Percentiles rank a stretch among this genome's conserved stretches.
Evolutionary conservation across 495 filamentous ascomycete genomes (phyloP).

Genomic region (Hyaloscypha bicolor): DNA sequence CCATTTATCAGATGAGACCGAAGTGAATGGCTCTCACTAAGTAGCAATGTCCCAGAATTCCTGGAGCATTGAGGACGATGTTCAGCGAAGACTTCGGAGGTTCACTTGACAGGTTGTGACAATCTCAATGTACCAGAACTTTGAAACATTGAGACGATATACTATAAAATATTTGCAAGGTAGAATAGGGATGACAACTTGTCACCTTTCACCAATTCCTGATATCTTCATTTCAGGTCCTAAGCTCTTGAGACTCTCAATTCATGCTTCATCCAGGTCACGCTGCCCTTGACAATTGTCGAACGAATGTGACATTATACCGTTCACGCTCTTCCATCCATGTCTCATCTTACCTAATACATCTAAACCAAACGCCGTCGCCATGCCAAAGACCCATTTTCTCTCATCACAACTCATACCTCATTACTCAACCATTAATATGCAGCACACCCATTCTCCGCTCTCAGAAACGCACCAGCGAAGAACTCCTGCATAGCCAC

Average conservation of each 20-base stretch:
- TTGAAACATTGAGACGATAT: neutral
- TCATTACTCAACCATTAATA: conserved; percentile 16
- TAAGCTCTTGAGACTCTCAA: neutral
- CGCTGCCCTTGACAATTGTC: neutral
- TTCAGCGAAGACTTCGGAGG: neutral
- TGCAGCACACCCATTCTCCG: conserved; percentile 50
- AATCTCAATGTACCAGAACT: neutral
- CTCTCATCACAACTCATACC: neutral
- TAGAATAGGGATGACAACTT: neutral
- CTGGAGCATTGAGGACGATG: neutral
- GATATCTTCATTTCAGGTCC: neutral
- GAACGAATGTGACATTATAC: neutral
- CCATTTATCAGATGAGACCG: neutral
- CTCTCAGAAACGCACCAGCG: conserved; percentile 75
- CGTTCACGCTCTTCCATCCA: neutral
- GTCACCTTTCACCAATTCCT: neutral
- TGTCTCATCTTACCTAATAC: conserved; percentile 2
- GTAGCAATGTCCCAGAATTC: neutral
- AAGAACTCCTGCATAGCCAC: conserved; percentile 96
- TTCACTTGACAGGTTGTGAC: no score
- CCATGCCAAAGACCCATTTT: conserved; percentile 15
- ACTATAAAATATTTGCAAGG: neutral
- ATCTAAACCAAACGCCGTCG: conserved; percentile 11
- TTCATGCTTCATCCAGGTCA: neutral
- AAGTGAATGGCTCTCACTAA: no score